Evolutionary conservation across 2,329 filamentous ascomycete species (phyloP).

Genomic region (Ustulina deusta): DNA sequence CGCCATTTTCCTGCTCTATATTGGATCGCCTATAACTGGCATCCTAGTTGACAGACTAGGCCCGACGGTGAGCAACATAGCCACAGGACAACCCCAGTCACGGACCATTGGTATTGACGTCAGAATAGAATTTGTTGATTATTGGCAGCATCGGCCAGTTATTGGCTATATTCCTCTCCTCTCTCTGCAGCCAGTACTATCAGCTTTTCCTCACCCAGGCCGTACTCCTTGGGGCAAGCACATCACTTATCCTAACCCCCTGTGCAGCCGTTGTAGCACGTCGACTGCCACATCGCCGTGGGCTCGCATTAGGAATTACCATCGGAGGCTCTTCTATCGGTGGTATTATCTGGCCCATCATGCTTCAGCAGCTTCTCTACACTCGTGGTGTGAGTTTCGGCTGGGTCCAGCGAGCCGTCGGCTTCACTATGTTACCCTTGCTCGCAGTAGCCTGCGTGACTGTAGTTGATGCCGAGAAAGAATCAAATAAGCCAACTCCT

Average conservation of each 20-base stretch:
- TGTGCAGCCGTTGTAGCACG: slow-evolving; percentile 43
- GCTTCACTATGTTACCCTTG: slow-evolving; percentile 56
- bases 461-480: slow-evolving; percentile 36
- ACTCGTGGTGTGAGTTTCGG: slow-evolving; percentile 48
- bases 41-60: slow-evolving; percentile 51
- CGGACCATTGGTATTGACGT: slow-evolving; percentile 1
- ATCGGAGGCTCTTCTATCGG: slow-evolving; percentile 51
- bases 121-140: slow-evolving; percentile 32
- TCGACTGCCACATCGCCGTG: slow-evolving; percentile 44
- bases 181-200: slow-evolving; percentile 49
- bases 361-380: slow-evolving; percentile 47
- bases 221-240: slow-evolving; percentile 43
- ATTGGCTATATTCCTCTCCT: slow-evolving; percentile 49
- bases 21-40: slow-evolving; percentile 45
- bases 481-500: neutral
- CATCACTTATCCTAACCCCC: slow-evolving; percentile 43
- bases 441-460: slow-evolving; percentile 49
- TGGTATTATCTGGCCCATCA: slow-evolving; percentile 52
- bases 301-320: slow-evolving; percentile 38
- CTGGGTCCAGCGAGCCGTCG: slow-evolving; percentile 50
- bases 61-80: slow-evolving; percentile 39
- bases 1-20: slow-evolving; percentile 49
- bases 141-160: slow-evolving; percentile 40
- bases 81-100: slow-evolving; percentile 15
- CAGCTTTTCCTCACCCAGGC: slow-evolving; percentile 51